Percentiles rank a stretch among this genome's conserved stretches.
Evolutionary conservation across 345 rosid genomes (phyloP).

Genomic region (Moringa oleifera): DNA sequence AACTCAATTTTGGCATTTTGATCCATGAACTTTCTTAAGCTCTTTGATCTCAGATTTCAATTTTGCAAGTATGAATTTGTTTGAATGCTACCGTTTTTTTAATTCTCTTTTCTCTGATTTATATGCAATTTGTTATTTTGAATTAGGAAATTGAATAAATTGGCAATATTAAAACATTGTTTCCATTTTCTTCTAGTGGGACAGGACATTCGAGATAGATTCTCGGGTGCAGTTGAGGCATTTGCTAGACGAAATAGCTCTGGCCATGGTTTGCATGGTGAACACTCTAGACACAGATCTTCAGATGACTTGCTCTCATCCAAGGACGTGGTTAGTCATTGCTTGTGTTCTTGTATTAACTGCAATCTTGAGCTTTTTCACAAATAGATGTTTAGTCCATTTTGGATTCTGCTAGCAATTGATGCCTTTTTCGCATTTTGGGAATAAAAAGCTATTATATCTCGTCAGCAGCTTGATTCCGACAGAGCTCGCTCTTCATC

Average conservation of each 20-base stretch:
- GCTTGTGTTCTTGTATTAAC: not conserved
- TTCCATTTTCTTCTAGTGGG: constrained; percentile 41
- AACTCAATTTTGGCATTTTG: too few species aligned
- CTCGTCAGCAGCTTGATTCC: constrained; percentile 50
- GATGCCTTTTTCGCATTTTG: not conserved
- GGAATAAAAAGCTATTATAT: too few species aligned
- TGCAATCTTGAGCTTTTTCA: not conserved
- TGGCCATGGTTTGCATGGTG: constrained; percentile 50
- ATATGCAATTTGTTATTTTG: too few species aligned
- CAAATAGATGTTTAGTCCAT: too few species aligned
- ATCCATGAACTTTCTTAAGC: not conserved
- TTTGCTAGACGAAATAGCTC: constrained; percentile 59
- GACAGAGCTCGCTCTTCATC: constrained; percentile 55
- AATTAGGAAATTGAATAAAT: not conserved
- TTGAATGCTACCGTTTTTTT: not conserved
- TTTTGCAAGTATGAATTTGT: constrained; percentile 4
- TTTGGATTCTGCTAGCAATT: not conserved
- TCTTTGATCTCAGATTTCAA: not conserved
- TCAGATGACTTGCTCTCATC: constrained; percentile 45
- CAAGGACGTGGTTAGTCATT: constrained; percentile 46
- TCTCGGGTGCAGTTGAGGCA: constrained; percentile 80
- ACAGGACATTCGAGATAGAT: constrained; percentile 74
- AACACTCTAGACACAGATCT: constrained; percentile 45
- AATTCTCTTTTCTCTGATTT: not conserved
- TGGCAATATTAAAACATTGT: not conserved